Conservation (phyloP, 805 yeast species). For the Candida ovalis region DNA sequence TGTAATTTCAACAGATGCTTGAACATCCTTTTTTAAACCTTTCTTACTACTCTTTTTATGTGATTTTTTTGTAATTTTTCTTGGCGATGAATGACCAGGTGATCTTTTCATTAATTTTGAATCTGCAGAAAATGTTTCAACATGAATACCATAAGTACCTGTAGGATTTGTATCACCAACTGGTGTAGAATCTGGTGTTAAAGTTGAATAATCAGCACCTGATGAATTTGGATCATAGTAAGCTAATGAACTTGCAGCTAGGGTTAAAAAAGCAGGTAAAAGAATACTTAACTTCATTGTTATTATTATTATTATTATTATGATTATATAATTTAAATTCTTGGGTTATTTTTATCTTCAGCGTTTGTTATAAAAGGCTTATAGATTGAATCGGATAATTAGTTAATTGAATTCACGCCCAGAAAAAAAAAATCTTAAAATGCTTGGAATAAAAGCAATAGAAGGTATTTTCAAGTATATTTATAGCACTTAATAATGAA, state of each 20-base stretch:
- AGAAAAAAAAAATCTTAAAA: no score
- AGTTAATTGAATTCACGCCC: no score
- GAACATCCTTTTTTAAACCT: conserved; percentile 38
- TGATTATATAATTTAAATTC: no score
- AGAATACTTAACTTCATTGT: background rate
- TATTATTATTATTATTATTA: no score
- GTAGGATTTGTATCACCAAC: conserved; percentile 7
- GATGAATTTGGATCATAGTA: background rate
- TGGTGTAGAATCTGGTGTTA: conserved; percentile 1
- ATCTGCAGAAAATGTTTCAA: conserved; percentile 1
- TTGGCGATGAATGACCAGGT: background rate
- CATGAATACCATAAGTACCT: conserved; percentile 5
- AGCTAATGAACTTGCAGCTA: background rate
- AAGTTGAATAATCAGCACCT: conserved; percentile 3
- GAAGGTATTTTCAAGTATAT: no score
- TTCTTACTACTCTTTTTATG: background rate
- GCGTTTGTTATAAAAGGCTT: no score
- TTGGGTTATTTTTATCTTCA: no score
- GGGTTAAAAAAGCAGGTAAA: background rate
- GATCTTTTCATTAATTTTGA: background rate
- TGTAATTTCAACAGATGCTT: conserved; percentile 33
- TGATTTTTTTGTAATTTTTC: background rate
- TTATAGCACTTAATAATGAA: no score
- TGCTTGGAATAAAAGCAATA: no score
- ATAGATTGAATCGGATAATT: no score